phyloP scores from a whole-genome alignment of 257 asterid genomes.

The Salvia splendens region DNA sequence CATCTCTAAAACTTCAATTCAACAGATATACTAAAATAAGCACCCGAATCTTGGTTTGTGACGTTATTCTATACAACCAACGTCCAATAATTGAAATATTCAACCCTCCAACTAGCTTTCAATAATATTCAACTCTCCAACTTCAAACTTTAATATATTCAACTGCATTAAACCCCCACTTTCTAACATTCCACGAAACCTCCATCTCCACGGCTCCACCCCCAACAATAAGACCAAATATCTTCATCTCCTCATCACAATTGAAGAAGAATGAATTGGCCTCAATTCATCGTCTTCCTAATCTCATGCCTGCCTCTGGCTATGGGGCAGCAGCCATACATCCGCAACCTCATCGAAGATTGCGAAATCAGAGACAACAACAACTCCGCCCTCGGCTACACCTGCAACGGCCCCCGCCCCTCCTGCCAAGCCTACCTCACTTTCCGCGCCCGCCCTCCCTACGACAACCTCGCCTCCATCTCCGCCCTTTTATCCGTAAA shows the following conservation, averaged over 20 bases:
- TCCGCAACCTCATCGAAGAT: constrained; percentile 21
- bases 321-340: constrained; percentile 73
- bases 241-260: constrained; percentile 1
- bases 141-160: too few species aligned
- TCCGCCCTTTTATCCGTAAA: constrained; percentile 53
- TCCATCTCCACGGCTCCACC: not conserved
- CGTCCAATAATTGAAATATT: constrained; percentile 11
- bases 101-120: not conserved
- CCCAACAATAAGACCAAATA: not conserved
- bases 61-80: too few species aligned
- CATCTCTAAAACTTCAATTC: too few species aligned
- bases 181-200: constrained; percentile 1
- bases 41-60: not conserved
- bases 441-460: constrained; percentile 66
- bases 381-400: constrained; percentile 62
- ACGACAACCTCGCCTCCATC: constrained; percentile 50
- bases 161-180: too few species aligned
- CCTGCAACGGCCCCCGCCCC: constrained; percentile 62
- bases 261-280: constrained; percentile 35
- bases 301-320: constrained; percentile 36
- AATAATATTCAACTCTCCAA: not conserved
- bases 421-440: constrained; percentile 75
- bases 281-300: constrained; percentile 25
- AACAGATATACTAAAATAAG: not conserved
- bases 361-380: constrained; percentile 36